Percentiles rank a stretch among this genome's conserved stretches.
These are phyloP conservation scores for Datura wrightii DNA, from an alignment of 257 asterid species.

Conservation along the genomic window DNA sequence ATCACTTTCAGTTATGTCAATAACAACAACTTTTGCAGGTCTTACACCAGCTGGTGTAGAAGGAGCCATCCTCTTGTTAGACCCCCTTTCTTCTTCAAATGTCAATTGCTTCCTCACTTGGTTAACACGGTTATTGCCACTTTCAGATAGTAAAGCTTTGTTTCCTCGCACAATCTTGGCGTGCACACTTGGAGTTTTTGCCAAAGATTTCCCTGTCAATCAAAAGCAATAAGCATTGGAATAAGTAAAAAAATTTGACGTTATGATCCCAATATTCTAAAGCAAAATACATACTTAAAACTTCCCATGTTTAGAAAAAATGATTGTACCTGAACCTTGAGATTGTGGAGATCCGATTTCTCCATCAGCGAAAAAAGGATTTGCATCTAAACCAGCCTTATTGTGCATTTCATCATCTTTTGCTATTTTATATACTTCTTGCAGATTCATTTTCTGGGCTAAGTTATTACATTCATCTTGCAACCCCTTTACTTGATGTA, in stretches of 20 bases:
- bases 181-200: slow-evolving; percentile 33
- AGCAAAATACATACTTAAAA: background rate
- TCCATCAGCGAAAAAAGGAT: background rate
- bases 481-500: background rate
- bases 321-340: slow-evolving; percentile 13
- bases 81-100: slow-evolving; percentile 42
- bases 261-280: background rate
- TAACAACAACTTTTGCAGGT: slow-evolving; percentile 37
- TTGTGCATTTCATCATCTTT: slow-evolving; percentile 4
- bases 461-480: background rate
- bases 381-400: slow-evolving; percentile 25
- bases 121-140: slow-evolving; percentile 30
- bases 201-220: slow-evolving; percentile 40
- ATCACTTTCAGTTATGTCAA: slow-evolving; percentile 55
- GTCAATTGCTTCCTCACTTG: slow-evolving; percentile 45
- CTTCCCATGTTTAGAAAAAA: background rate
- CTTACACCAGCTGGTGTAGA: slow-evolving; percentile 45
- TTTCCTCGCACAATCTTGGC: slow-evolving; percentile 36
- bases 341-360: background rate
- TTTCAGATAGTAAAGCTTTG: slow-evolving; percentile 27
- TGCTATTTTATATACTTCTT: background rate
- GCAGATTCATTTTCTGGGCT: background rate
- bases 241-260: background rate
- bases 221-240: slow-evolving; percentile 26
- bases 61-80: slow-evolving; percentile 48